These are phyloP conservation scores for Aureobasidium sp. DNA, from an alignment of 2,329 filamentous ascomycete genomes.

Conservation along the genomic window DNA sequence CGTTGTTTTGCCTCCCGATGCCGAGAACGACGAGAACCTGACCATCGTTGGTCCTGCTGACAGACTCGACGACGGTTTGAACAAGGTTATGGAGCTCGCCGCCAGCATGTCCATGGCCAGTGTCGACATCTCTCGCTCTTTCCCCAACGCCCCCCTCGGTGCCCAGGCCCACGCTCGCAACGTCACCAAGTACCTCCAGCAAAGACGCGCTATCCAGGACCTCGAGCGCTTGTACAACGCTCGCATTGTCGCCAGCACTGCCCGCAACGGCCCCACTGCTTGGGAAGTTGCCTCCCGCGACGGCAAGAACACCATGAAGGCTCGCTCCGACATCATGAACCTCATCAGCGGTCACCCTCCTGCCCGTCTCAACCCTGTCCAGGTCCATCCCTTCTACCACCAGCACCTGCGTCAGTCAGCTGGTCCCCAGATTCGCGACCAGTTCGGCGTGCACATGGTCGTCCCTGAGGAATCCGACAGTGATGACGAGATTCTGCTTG, in stretches of 20 bases:
- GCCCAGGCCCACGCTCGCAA: slow-evolving; percentile 74
- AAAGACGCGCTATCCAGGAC: slow-evolving; percentile 73
- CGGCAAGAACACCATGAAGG: slow-evolving; percentile 72
- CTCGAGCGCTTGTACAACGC: slow-evolving; percentile 74
- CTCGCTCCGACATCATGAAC: slow-evolving; percentile 66
- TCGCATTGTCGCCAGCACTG: slow-evolving; percentile 76
- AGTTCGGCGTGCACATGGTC: slow-evolving; percentile 66
- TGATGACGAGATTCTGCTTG: slow-evolving; percentile 59
- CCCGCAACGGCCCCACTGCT: slow-evolving; percentile 61
- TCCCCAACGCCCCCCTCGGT: slow-evolving; percentile 65
- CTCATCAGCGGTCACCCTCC: slow-evolving; percentile 70
- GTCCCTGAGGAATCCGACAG: slow-evolving; percentile 58
- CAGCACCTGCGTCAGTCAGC: slow-evolving; percentile 61
- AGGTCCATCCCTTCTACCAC: slow-evolving; percentile 74
- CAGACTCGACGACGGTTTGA: slow-evolving; percentile 65
- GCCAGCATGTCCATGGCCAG: slow-evolving; percentile 78
- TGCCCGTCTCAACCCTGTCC: slow-evolving; percentile 58
- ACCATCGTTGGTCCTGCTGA: slow-evolving; percentile 76
- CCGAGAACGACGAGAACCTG: slow-evolving; percentile 73
- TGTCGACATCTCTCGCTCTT: slow-evolving; percentile 74
- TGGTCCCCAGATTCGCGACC: slow-evolving; percentile 55
- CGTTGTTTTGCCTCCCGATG: slow-evolving; percentile 69
- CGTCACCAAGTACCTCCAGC: slow-evolving; percentile 78
- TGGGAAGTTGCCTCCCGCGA: slow-evolving; percentile 89
- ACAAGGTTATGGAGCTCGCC: slow-evolving; percentile 82